phyloP scores from a whole-genome alignment of 208 protist species.

The Acanthamoeba royreba region DNA sequence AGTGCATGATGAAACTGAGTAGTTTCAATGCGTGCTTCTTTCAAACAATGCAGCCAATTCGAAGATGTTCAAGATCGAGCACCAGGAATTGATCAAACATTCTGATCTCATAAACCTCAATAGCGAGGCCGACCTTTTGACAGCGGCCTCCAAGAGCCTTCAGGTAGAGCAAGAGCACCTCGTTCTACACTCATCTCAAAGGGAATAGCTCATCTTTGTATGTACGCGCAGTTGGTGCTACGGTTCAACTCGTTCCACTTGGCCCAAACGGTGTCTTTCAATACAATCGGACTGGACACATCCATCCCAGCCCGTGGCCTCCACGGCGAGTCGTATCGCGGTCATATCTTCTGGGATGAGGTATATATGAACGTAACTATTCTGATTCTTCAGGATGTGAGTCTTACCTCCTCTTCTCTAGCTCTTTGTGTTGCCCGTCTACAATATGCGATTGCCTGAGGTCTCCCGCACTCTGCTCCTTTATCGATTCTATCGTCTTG shows the following conservation, averaged over 20 bases:
- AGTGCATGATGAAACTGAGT: too few relatives aligned
- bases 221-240: slow-evolving; percentile 41
- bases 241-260: slow-evolving; percentile 44
- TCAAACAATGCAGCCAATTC: neutral
- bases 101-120: neutral
- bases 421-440: neutral
- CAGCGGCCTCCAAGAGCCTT: neutral
- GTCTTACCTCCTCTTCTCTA: too few relatives aligned
- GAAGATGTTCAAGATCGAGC: neutral
- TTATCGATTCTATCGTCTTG: slow-evolving; percentile 50
- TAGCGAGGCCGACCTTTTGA: neutral
- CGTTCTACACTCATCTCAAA: neutral
- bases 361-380: too few relatives aligned
- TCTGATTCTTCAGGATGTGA: too few relatives aligned
- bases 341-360: slow-evolving; percentile 66
- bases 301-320: slow-evolving; percentile 49
- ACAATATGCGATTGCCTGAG: neutral
- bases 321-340: slow-evolving; percentile 54
- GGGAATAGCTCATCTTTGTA: too few relatives aligned
- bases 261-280: slow-evolving; percentile 29
- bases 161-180: neutral
- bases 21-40: too few relatives aligned
- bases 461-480: slow-evolving; percentile 30
- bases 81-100: neutral
- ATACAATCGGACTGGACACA: slow-evolving; percentile 38